Evolutionary conservation across 2,329 filamentous ascomycete species (phyloP), one percentile per base, ranked within the genome.

Genomic region (Ciborinia camelliae): DNA sequence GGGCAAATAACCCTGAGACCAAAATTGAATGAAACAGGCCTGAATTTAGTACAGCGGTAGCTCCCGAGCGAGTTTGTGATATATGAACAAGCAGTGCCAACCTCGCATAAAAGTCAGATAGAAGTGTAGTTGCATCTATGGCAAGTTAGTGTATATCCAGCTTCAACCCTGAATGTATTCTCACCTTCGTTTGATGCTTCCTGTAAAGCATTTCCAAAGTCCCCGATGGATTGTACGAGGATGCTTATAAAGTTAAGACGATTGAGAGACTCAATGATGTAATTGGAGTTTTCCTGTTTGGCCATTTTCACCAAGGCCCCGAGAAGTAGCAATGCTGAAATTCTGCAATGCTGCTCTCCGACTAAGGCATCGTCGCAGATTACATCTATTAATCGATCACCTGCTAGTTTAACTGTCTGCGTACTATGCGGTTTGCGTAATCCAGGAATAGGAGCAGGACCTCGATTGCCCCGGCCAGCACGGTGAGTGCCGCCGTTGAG

Each of bases 281-380:
- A 86, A 60, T 84, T 83, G 37, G 90, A 91, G 58, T 87, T 83
- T 72, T 94, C 89, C 43, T 86, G 82, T 62, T 86, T 86, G 53
- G 89, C 90, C 61, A 97, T 80, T 51, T 86, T 85, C 39, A 96
- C 87, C 18, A 98, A 78, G 0, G 90, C 85, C 62, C 90, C 88
- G 41, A 99, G 81, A n/a, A 98, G 82, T 45, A 97, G 84, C 51
- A 98, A 81, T 14, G 95, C 92, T 0, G 94, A 89, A 4, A 96
- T 87, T 73, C 96, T 90, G 76, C 91, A 96, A 15, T 83, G 85
- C 45, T 90, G 84, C 73, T 94, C 90, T 47, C 92, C 92, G 66
- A 90, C 88, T 75, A 93, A 94, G 26, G 92, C 93, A 78, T 99
- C 95, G 73, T 99, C 95, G 74, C 93, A 97, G 51, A 97, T 82